A percentile compares a stretch with the other conserved stretches of the same genome.
phyloP scores from a whole-genome alignment of 2,329 filamentous ascomycete genomes.

The Sclerotinia spermophila region DNA sequence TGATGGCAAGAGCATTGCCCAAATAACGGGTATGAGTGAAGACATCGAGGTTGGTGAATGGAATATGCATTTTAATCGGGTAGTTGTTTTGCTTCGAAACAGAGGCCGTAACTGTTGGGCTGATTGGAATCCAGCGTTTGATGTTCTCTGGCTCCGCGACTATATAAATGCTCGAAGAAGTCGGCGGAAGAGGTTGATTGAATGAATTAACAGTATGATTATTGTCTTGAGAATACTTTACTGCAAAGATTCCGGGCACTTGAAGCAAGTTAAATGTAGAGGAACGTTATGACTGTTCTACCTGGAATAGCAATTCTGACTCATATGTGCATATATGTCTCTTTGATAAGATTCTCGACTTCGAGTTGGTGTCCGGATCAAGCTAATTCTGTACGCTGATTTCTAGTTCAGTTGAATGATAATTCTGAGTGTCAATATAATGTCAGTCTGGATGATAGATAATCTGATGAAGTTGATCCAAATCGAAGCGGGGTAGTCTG shows the following conservation, averaged over 20 bases:
- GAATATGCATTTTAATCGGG: slow-evolving; percentile 36
- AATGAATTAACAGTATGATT: background rate
- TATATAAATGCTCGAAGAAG: background rate
- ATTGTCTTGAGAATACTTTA: background rate
- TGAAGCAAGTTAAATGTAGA: background rate
- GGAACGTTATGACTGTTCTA: background rate
- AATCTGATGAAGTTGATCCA: background rate
- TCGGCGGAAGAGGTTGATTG: too few species aligned
- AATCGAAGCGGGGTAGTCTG: background rate
- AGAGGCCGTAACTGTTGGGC: background rate
- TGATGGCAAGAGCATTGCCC: slow-evolving; percentile 60
- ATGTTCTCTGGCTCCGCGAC: background rate
- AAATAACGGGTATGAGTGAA: slow-evolving; percentile 50
- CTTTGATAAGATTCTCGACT: background rate
- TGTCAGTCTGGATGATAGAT: background rate
- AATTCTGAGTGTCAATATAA: background rate
- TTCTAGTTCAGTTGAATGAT: background rate
- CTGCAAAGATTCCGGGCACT: too few species aligned
- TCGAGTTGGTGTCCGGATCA: background rate
- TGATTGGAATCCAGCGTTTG: background rate
- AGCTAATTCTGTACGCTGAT: background rate
- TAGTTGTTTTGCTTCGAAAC: too few species aligned
- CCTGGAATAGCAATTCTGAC: background rate
- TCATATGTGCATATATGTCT: background rate
- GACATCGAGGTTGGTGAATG: slow-evolving; percentile 43